These are phyloP conservation scores for Candida sp. DNA, from an alignment of 1,139 yeast genomes.

Conservation along the genomic window DNA sequence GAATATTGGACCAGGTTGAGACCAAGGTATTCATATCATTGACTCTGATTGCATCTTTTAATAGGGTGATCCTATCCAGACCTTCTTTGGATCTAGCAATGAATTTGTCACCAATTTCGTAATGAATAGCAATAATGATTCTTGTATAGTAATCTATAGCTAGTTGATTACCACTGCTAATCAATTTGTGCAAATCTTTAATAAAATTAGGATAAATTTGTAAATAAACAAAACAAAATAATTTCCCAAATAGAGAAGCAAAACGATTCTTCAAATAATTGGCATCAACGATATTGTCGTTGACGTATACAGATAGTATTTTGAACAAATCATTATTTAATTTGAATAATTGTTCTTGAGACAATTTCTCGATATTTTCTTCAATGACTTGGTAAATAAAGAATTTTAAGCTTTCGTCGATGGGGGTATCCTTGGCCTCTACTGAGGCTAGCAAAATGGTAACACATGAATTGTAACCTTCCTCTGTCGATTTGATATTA, in stretches of 20 bases:
- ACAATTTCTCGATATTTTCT: slow-evolving; percentile 53
- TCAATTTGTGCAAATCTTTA: slow-evolving; percentile 47
- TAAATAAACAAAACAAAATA: slow-evolving; percentile 68
- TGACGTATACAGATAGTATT: slow-evolving; percentile 29
- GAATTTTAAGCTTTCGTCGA: slow-evolving; percentile 60
- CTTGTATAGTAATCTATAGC: slow-evolving; percentile 79
- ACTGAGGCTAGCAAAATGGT: slow-evolving; percentile 46
- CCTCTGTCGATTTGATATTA: slow-evolving; percentile 68
- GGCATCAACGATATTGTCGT: slow-evolving; percentile 44
- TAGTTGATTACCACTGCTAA: slow-evolving; percentile 18
- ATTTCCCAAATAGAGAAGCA: slow-evolving; percentile 66
- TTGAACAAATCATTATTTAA: slow-evolving; percentile 41
- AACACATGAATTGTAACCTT: slow-evolving; percentile 79
- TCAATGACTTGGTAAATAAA: slow-evolving; percentile 81
- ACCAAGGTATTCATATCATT: slow-evolving; percentile 72
- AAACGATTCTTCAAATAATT: slow-evolving; percentile 73
- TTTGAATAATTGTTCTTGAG: slow-evolving; percentile 41
- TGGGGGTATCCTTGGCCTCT: slow-evolving; percentile 10
- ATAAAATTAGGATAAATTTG: slow-evolving; percentile 65
- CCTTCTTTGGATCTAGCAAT: slow-evolving; percentile 62
- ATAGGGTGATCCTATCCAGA: slow-evolving; percentile 61
- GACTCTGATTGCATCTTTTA: slow-evolving; percentile 80
- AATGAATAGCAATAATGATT: slow-evolving; percentile 71
- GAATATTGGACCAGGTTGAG: slow-evolving; percentile 62
- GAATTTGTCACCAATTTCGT: slow-evolving; percentile 91